A percentile compares a stretch with the other conserved stretches of the same genome.
Conservation (phyloP, 371 early-diverging fungal species). For the Actinomortierella wolfii region DNA sequence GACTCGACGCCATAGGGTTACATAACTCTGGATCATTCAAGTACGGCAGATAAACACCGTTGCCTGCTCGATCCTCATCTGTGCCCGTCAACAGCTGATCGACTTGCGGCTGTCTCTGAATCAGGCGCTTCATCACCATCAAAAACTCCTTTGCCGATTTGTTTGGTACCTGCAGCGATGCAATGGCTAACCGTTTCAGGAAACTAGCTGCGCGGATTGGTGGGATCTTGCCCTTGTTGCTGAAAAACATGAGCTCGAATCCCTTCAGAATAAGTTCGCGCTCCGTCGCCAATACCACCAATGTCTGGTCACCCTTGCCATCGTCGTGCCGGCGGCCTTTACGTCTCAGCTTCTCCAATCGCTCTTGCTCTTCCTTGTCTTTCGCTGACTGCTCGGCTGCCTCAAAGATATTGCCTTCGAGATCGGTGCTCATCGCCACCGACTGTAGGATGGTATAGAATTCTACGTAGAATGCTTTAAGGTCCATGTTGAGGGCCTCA, state of each 20-base stretch:
- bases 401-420: conserved; percentile 55
- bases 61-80: conserved; percentile 79
- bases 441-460: conserved; percentile 79
- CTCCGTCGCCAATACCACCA: conserved; percentile 60
- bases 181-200: conserved; percentile 60
- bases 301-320: conserved; percentile 15
- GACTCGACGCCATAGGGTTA: conserved; percentile 89
- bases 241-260: conserved; percentile 80
- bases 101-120: conserved; percentile 70
- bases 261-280: conserved; percentile 78
- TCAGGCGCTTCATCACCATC: conserved; percentile 49
- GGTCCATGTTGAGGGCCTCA: conserved; percentile 86
- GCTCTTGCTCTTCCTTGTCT: conserved; percentile 40
- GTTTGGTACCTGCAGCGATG: conserved; percentile 66
- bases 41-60: conserved; percentile 79
- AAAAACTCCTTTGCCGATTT: conserved; percentile 55
- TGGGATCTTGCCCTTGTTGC: conserved; percentile 78
- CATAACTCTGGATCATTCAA: conserved; percentile 92
- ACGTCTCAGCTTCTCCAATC: conserved; percentile 26
- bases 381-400: conserved; percentile 31
- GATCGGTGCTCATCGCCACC: conserved; percentile 66
- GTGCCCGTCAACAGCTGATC: conserved; percentile 82
- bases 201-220: conserved; percentile 71
- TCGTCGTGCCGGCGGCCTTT: conserved; percentile 23
- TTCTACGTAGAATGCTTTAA: conserved; percentile 82